These are phyloP conservation scores for Wickerhamomyces tratensis DNA, from an alignment of 805 yeast species.

Conservation along the genomic window DNA sequence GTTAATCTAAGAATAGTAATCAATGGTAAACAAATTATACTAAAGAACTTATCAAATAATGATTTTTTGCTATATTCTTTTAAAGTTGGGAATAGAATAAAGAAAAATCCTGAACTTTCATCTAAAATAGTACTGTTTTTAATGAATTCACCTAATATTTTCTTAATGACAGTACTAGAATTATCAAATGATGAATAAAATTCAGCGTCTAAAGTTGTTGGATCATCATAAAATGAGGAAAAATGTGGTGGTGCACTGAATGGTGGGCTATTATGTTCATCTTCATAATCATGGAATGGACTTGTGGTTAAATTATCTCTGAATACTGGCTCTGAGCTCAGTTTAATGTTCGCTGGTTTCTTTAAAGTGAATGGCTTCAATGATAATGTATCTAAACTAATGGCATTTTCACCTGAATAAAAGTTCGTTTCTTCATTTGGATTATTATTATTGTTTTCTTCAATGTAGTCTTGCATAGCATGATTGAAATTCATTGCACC, in stretches of 20 bases:
- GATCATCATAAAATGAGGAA: constrained; percentile 5
- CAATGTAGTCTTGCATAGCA: constrained; percentile 6
- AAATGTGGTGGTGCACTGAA: neutral
- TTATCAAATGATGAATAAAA: constrained; percentile 1
- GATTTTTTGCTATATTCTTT: constrained; percentile 17
- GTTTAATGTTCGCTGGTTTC: constrained; percentile 1
- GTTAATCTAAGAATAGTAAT: constrained; percentile 23
- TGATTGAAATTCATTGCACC: constrained; percentile 15
- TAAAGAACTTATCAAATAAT: constrained; percentile 16
- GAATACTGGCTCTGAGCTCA: constrained; percentile 12
- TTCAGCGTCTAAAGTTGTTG: no score
- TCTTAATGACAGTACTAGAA: constrained; percentile 5
- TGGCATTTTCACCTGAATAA: no score
- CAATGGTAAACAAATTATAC: constrained; percentile 24
- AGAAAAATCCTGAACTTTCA: constrained; percentile 1
- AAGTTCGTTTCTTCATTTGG: no score
- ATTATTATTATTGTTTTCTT: neutral
- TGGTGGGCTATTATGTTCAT: neutral
- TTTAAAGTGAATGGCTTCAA: no score
- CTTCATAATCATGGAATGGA: neutral
- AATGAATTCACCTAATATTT: neutral
- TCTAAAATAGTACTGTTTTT: constrained; percentile 1
- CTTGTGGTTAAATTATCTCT: neutral
- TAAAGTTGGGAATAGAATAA: constrained; percentile 22
- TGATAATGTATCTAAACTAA: no score